Base-by-base conservation (phyloP, 805 yeast species). In the Candida sanyiensis region DNA sequence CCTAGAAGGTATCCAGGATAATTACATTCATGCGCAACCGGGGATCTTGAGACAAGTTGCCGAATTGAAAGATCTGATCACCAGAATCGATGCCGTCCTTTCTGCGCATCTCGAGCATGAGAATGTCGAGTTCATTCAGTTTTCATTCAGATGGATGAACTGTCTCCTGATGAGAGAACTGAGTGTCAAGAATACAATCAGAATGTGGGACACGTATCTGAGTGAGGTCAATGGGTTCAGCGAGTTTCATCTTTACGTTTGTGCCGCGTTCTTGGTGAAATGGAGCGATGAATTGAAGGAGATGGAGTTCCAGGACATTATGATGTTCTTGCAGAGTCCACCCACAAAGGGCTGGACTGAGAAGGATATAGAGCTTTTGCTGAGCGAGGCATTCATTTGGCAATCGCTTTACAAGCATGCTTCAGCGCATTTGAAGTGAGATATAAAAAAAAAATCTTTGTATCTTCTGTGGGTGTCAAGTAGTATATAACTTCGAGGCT, bases 121-220 rank as follows among this genome's bases (percentile, higher is more conserved):
- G 57, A 84, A 84, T 34, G 77, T 93, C n/a, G 96, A 93, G 60
- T 93, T 93, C 54, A 77, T 93, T 47, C 98, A 93, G 61, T 93
- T 93, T 61, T 77, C 96, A 16, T 93, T 93, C 65, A 71, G 98
- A 49, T 93, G 98, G 98, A 93, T 93, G 97, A 93, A 93, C 62
- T 93, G 98, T 65, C 66, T 93, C 53, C 66, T 93, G 35, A 93
- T 93, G 98, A 75, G 98, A 48, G 98, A 93, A 53, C 70, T 93
- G 32, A 77, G 81, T 29, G 77, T 93, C 53, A 66, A 67, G 22
- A 74, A 86, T 44, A 83, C 89, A 5, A 79, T 89, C 17, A 70
- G 98, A 40, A 90, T 93, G 95, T 93, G 98, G 97, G 98, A 93
- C 57, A 89, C 98, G 0, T 93, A 93, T 58, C 59, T 84, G 4